A percentile compares a stretch with the other conserved stretches of the same genome.
Conservation (phyloP, 2,329 filamentous ascomycete species). For the Alternaria atra region DNA sequence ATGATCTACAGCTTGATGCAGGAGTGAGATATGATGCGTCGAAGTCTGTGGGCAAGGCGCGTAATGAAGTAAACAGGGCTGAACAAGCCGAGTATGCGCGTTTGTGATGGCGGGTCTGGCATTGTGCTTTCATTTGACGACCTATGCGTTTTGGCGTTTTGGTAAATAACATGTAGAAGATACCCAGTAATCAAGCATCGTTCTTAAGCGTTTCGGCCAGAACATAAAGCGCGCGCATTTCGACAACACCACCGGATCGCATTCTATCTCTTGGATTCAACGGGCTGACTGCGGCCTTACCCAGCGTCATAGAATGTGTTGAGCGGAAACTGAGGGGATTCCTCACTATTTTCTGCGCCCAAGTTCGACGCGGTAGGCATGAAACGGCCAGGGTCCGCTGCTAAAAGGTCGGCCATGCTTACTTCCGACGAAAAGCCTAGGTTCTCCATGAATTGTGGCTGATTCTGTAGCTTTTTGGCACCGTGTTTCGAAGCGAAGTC, state of each 20-base stretch:
- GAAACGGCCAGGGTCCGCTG: conserved; percentile 48
- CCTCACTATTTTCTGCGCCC: conserved; percentile 27
- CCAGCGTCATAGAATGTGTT: conserved; percentile 32
- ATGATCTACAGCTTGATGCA: conserved; percentile 45
- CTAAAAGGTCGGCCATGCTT: conserved; percentile 63
- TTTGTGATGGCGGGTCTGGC: not conserved
- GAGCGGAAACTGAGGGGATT: conserved; percentile 30
- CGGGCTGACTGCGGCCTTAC: not conserved
- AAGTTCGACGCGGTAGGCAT: conserved; percentile 46
- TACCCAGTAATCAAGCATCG: not conserved
- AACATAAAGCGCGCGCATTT: not conserved
- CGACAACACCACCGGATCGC: no score
- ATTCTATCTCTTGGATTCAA: not conserved
- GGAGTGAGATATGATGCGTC: conserved; percentile 1
- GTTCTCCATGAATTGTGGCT: conserved; percentile 72
- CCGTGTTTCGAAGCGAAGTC: conserved; percentile 66
- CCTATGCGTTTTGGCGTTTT: not conserved
- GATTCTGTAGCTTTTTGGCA: conserved; percentile 62
- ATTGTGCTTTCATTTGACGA: not conserved
- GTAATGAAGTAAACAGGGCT: not conserved
- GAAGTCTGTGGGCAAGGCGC: not conserved
- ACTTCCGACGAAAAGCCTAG: conserved; percentile 70
- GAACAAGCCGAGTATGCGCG: conserved; percentile 10
- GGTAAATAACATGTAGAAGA: not conserved
- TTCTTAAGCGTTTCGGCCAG: not conserved